Base-by-base conservation (phyloP, 176 grass and related monocot species). In the Zoysia japonica region DNA sequence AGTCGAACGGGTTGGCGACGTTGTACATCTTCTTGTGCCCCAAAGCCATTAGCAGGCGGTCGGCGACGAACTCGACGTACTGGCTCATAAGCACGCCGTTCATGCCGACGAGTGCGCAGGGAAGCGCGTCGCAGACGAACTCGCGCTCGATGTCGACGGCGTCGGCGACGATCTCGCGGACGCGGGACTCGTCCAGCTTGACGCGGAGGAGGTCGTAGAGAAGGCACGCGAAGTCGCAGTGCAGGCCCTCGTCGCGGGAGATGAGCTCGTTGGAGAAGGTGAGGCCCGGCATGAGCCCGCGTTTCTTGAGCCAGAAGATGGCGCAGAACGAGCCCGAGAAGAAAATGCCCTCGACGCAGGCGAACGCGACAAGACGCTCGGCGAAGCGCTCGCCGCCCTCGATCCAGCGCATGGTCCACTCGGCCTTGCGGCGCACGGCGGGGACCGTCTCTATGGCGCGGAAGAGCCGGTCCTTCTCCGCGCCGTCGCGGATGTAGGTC, bases 211-310 rank as follows among this genome's bases (percentile, higher is more conserved):
- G 67, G 3, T 79, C 82, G 85, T 97, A 97, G 65, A 97, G 83
- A 46, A 97, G 88, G 86, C 94, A 97, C 0, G 91, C 94, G 72
- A 97, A 97, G 76, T 97, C 94, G 64, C 94, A 97, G 89, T 97
- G 94, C 39, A 97, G 87, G 8, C 91, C 94, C 61, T 97, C 94
- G 88, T 97, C 94, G 65, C 91, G 94, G 46, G 94, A 97, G 78
- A 97, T 97, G 87, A 97, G 91, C 88, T 97, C 94, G 51, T 97
- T 97, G 76, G 94, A 97, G 82, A 97, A 97, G 69, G 94, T 97
- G 64, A 97, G 83, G 6, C 94, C 91, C 5, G 94, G 94, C 94
- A 97, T 97, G 54, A 97, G 89, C 0, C 94, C 91, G 0, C 91
- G 87, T 85, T 97, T 97, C 85, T 97, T 97, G 68, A 97, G 91